A percentile compares a stretch with the other conserved stretches of the same genome.
Conservation (phyloP, 2,329 filamentous ascomycete species). For the Cylindrodendrum hubeiense region DNA sequence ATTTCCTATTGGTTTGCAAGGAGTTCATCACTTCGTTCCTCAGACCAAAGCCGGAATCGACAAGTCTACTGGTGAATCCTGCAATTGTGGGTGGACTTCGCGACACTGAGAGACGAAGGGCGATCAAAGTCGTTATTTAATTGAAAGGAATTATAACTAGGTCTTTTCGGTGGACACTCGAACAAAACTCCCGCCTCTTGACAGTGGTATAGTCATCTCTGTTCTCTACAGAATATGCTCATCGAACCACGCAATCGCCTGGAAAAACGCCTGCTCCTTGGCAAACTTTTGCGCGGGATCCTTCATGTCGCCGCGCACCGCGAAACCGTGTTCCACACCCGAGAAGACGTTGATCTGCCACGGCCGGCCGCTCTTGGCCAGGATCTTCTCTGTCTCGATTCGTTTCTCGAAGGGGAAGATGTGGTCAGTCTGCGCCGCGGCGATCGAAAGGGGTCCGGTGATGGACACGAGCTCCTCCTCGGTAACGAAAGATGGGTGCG, state of each 20-base stretch:
- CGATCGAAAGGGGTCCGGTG: constrained; percentile 68
- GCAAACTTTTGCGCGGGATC: constrained; percentile 70
- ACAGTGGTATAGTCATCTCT: too few relatives aligned
- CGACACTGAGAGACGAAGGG: constrained; percentile 16
- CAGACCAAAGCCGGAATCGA: constrained; percentile 7
- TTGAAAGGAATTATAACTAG: neutral
- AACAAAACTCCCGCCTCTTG: too few relatives aligned
- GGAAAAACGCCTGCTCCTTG: constrained; percentile 83
- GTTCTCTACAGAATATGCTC: constrained; percentile 50
- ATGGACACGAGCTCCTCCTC: constrained; percentile 70
- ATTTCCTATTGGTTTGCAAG: constrained; percentile 12
- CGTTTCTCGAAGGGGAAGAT: constrained; percentile 70
- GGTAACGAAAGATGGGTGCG: constrained; percentile 73
- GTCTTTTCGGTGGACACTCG: too few relatives aligned
- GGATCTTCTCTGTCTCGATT: constrained; percentile 68
- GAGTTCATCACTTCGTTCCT: constrained; percentile 11
- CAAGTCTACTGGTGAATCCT: constrained; percentile 26
- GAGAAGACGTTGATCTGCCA: constrained; percentile 81
- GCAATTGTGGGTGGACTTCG: constrained; percentile 20
- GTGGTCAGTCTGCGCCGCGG: constrained; percentile 72
- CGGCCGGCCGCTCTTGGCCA: constrained; percentile 63
- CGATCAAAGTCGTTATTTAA: constrained; percentile 11
- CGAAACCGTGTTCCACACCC: constrained; percentile 79
- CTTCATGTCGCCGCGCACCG: constrained; percentile 72
- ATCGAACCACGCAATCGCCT: constrained; percentile 82